Evolutionary conservation across 805 yeast genomes (phyloP).

Genomic region (Kuraishia cidri): DNA sequence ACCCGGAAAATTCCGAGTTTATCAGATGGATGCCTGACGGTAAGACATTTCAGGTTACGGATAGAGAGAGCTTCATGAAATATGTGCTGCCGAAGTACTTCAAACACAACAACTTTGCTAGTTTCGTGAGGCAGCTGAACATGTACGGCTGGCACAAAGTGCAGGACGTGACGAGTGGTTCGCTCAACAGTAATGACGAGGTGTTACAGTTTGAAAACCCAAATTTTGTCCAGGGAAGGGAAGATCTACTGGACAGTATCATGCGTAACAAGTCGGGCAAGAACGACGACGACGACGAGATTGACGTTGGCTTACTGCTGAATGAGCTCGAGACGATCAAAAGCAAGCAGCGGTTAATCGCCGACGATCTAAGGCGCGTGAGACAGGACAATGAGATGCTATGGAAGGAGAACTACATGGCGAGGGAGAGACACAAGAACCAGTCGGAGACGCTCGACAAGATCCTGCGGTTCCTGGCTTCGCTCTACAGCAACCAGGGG

Average conservation of each 20-base stretch:
- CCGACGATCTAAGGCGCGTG: conserved; percentile 78
- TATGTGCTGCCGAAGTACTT: conserved; percentile 82
- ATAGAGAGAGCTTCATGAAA: conserved; percentile 80
- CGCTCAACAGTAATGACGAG: conserved; percentile 62
- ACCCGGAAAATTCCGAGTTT: conserved; percentile 53
- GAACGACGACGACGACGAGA: conserved; percentile 31
- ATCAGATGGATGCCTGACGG: conserved; percentile 88
- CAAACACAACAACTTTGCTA: conserved; percentile 92
- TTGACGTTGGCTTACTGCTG: conserved; percentile 45
- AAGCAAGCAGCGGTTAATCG: conserved; percentile 68
- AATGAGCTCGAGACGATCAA: conserved; percentile 71
- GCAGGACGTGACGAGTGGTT: conserved; percentile 81
- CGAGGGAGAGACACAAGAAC: conserved; percentile 76
- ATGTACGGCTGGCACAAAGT: conserved; percentile 99
- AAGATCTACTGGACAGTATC: conserved; percentile 78
- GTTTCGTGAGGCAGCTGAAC: conserved; percentile 91
- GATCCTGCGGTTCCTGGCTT: conserved; percentile 79
- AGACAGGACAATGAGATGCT: conserved; percentile 81
- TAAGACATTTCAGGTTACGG: conserved; percentile 71
- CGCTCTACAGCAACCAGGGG: conserved; percentile 64
- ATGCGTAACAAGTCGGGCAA: conserved; percentile 54
- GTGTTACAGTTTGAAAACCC: conserved; percentile 86
- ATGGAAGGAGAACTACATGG: conserved; percentile 82
- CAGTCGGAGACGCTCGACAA: conserved; percentile 87
- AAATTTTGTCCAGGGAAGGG: conserved; percentile 65